Conservation (phyloP, 2,329 filamentous ascomycete genomes). For the Colletotrichum tropicicola region DNA sequence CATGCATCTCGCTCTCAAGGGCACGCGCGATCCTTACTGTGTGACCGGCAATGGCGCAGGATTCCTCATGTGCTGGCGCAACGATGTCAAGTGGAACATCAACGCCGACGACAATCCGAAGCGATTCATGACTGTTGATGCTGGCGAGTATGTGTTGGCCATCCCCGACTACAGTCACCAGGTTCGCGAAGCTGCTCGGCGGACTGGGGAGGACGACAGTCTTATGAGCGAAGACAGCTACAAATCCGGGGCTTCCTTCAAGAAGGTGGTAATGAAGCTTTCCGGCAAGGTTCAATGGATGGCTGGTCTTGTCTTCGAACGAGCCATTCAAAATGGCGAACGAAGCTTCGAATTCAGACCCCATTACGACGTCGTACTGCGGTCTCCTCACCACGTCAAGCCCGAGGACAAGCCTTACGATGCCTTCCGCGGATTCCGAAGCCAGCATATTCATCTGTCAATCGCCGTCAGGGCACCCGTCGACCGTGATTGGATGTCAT, state of each 20-base stretch:
- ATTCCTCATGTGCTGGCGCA: slow-evolving; percentile 98
- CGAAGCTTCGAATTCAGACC: slow-evolving; percentile 90
- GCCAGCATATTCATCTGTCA: slow-evolving; percentile 95
- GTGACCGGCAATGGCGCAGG: slow-evolving; percentile 93
- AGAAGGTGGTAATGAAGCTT: slow-evolving; percentile 98
- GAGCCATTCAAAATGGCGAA: slow-evolving; percentile 74
- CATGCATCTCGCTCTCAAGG: slow-evolving; percentile 92
- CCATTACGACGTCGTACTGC: slow-evolving; percentile 91
- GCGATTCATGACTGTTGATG: slow-evolving; percentile 94
- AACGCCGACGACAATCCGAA: slow-evolving; percentile 87
- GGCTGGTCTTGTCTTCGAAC: slow-evolving; percentile 91
- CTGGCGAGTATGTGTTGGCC: slow-evolving; percentile 92
- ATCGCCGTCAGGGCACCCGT: slow-evolving; percentile 89
- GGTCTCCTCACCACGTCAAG: slow-evolving; percentile 79
- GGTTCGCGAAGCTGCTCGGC: slow-evolving; percentile 71
- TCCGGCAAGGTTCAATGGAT: slow-evolving; percentile 96
- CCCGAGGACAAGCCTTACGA: slow-evolving; percentile 74
- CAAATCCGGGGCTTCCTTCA: slow-evolving; percentile 85
- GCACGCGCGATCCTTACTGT: slow-evolving; percentile 89
- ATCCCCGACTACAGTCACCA: slow-evolving; percentile 93
- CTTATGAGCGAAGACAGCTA: slow-evolving; percentile 70
- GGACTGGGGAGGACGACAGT: slow-evolving; percentile 64
- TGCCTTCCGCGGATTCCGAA: slow-evolving; percentile 96
- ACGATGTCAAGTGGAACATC: slow-evolving; percentile 88
- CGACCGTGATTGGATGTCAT: slow-evolving; percentile 85